Conservation (phyloP, 306 rosid genomes). For the Sindora glabra region DNA sequence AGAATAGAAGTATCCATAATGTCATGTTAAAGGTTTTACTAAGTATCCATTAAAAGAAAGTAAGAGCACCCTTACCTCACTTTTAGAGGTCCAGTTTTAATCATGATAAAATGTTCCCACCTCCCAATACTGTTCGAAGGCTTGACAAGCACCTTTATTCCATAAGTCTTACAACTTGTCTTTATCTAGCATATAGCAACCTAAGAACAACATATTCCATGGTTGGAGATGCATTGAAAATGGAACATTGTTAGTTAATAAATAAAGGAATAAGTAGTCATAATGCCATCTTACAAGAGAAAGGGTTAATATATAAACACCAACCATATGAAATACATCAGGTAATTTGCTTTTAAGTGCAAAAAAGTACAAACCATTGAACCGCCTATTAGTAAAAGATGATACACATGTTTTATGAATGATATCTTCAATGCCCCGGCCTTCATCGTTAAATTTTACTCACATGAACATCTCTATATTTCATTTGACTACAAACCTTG, state of each 20-base stretch:
- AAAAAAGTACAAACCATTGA: constrained; percentile 32
- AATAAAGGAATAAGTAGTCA: background rate
- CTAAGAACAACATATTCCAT: background rate
- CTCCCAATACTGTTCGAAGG: constrained; percentile 16
- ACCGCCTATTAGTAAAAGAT: constrained; percentile 16
- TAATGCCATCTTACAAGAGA: constrained; percentile 25
- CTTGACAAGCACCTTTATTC: constrained; percentile 19
- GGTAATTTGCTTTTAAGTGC: constrained; percentile 13
- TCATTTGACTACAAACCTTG: constrained; percentile 12
- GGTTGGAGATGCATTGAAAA: background rate
- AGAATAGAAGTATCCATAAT: too few relatives aligned
- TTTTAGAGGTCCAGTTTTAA: background rate
- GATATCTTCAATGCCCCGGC: background rate
- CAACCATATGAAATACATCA: constrained; percentile 16
- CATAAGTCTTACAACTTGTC: constrained; percentile 8
- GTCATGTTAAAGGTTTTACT: too few relatives aligned
- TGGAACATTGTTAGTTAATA: background rate
- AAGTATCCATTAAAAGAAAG: too few relatives aligned
- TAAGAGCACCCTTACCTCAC: constrained; percentile 27
- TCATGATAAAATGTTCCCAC: constrained; percentile 12
- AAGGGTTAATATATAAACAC: constrained; percentile 30
- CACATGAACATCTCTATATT: constrained; percentile 26
- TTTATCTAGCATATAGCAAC: constrained; percentile 20
- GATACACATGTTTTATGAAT: background rate
- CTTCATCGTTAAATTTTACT: background rate